Base-by-base conservation (phyloP, 345 rosid genomes). In the Nephelium lappaceum region DNA sequence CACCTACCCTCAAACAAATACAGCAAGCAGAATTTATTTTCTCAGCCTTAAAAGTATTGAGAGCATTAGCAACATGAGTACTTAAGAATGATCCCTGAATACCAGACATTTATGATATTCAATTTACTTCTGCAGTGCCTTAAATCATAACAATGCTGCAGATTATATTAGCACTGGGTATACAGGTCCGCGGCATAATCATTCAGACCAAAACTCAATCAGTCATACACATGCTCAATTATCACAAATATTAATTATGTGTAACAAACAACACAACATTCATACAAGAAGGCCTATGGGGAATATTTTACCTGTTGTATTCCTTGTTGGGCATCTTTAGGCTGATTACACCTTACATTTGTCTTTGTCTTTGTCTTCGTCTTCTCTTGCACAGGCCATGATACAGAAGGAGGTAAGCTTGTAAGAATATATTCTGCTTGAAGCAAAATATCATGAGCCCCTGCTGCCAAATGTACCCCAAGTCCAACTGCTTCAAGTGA, bases 391-490 rank as follows among this genome's bases (percentile, higher is more conserved):
- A 81, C 82, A 72, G 92, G 75, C 76, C 78, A 82, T 55, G 96
- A 85, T 67, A 85, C 82, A 69, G 93, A 74, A 77, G 91, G 84
- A 75, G 97, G 87, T 77, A 81, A 73, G 74, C 84, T 89, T 39
- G 89, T 83, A 69, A 94, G 80, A 67, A 87, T 78, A 79, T 87
- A 86, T 83, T 96, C 98, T 14, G 97, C 91, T 80, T 89, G 93
- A 69, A 88, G 87, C 86, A 96, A 83, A 76, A 94, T 85, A 79
- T 96, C 93, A 79, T 89, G 94, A 74, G 90, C 92, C 63, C 97
- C 94, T 0, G 97, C 98, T 77, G 99, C 94, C 83, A 96, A 86
- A 89, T 96, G 99, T 65, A 93, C 97, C 58, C 98, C 99, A 65
- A 95, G 95, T 63, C 95, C 97, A 84, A 93, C 91, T 39, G 97